phyloP scores from a whole-genome alignment of 305 asterid genomes.

The Coffea humblotiana region DNA sequence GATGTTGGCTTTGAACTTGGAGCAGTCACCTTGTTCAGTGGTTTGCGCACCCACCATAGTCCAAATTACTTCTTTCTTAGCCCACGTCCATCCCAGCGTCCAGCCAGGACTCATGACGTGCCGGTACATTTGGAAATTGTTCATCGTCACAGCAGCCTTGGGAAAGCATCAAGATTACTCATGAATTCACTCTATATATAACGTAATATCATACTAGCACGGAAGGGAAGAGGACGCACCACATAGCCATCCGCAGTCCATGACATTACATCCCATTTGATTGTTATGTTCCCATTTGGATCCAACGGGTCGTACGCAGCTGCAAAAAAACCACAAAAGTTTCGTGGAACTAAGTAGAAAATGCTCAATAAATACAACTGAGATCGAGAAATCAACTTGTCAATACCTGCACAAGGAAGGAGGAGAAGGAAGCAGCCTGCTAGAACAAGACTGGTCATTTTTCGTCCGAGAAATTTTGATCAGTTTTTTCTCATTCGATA shows the following conservation, averaged over 20 bases:
- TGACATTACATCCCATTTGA: conserved; percentile 91
- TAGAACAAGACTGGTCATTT: conserved; percentile 39
- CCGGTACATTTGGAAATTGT: conserved; percentile 30
- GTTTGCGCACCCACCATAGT: conserved; percentile 18
- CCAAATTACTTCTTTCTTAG: conserved; percentile 25
- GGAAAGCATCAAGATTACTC: neutral
- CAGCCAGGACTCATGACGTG: conserved; percentile 23
- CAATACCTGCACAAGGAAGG: conserved; percentile 49
- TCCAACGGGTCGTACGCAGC: conserved; percentile 89
- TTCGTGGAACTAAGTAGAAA: neutral
- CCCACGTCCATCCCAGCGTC: conserved; percentile 33
- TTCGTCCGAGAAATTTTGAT: neutral
- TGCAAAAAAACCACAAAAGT: conserved; percentile 22
- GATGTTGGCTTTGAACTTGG: conserved; percentile 12
- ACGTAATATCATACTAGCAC: too few species aligned
- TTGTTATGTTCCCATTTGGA: conserved; percentile 86
- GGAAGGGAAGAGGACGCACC: conserved; percentile 31
- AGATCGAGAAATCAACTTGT: neutral
- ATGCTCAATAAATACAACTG: neutral
- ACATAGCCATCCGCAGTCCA: conserved; percentile 97
- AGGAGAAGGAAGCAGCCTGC: conserved; percentile 35
- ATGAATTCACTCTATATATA: neutral
- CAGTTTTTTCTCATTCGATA: neutral
- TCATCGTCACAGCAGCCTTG: conserved; percentile 57
- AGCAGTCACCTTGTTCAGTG: conserved; percentile 25